phyloP scores from a whole-genome alignment of 2,329 filamentous ascomycete species.

The Dendrostoma leiphaemia region DNA sequence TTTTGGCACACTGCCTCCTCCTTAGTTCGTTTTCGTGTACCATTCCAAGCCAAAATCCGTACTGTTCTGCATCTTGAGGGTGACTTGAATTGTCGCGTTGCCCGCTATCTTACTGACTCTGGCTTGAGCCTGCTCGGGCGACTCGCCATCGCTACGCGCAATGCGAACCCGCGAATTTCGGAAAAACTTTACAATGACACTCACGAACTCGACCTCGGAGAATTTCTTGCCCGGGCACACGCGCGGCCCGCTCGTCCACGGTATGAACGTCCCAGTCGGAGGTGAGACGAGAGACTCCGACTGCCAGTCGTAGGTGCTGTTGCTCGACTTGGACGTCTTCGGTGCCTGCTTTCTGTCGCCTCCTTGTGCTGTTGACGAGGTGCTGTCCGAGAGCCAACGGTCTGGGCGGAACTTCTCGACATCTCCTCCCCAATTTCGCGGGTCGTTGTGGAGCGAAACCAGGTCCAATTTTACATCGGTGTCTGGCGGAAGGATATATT shows the following conservation, averaged over 20 bases:
- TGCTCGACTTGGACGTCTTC: background rate
- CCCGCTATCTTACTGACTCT: background rate
- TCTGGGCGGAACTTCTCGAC: background rate
- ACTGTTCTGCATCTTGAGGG: background rate
- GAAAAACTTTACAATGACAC: background rate
- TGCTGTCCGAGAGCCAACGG: slow-evolving; percentile 4
- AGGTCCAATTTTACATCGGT: slow-evolving; percentile 1
- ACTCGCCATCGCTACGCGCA: background rate
- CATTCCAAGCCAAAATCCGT: slow-evolving; percentile 9
- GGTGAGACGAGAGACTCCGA: slow-evolving; percentile 3
- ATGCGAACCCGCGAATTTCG: background rate
- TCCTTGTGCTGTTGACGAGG: background rate
- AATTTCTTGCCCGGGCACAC: slow-evolving; percentile 8
- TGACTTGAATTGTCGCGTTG: background rate
- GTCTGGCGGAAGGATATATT: background rate
- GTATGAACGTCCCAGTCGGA: background rate
- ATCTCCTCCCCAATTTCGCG: slow-evolving; percentile 3
- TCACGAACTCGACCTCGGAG: slow-evolving; percentile 11
- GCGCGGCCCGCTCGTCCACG: slow-evolving; percentile 2
- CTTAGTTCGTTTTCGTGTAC: background rate
- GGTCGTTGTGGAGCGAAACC: slow-evolving; percentile 4
- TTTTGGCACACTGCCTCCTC: background rate
- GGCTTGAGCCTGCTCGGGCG: background rate
- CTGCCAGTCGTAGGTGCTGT: background rate
- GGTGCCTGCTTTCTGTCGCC: background rate